Conservation (phyloP, 805 yeast species). For the Candida dendrica region DNA sequence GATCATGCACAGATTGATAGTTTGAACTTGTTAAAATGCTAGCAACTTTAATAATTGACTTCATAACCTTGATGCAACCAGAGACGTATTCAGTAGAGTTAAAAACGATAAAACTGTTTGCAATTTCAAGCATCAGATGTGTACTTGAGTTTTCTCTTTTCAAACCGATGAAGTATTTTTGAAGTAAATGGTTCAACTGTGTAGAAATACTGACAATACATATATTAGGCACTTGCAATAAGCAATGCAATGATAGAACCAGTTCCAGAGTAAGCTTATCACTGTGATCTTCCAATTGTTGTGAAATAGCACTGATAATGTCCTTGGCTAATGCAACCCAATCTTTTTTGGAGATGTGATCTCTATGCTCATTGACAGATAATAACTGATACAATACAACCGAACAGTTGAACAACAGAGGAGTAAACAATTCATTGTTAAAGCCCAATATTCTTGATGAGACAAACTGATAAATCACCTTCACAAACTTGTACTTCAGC, state of each 20-base stretch:
- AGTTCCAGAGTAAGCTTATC: slow-evolving; percentile 23
- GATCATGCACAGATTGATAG: slow-evolving; percentile 34
- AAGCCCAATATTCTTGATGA: slow-evolving; percentile 3
- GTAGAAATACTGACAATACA: slow-evolving; percentile 14
- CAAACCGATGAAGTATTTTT: slow-evolving; percentile 14
- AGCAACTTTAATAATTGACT: slow-evolving; percentile 30
- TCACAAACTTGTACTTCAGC: slow-evolving; percentile 11
- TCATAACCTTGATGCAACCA: slow-evolving; percentile 30
- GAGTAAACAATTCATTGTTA: slow-evolving; percentile 15
- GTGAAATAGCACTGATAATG: slow-evolving; percentile 6
- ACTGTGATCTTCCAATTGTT: slow-evolving; percentile 7
- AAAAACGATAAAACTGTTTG: slow-evolving; percentile 38
- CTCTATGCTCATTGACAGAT: slow-evolving; percentile 12
- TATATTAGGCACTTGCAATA: slow-evolving; percentile 20
- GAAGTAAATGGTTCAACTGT: slow-evolving; percentile 13
- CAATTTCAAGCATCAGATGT: slow-evolving; percentile 30
- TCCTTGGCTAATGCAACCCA: slow-evolving; percentile 9
- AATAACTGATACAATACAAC: slow-evolving; percentile 21
- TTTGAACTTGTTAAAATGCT: slow-evolving; percentile 32
- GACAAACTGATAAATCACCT: background rate
- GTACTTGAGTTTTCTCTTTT: slow-evolving; percentile 24
- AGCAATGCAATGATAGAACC: slow-evolving; percentile 14
- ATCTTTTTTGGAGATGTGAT: slow-evolving; percentile 9
- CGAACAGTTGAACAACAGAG: slow-evolving; percentile 23
- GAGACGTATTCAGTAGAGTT: slow-evolving; percentile 33